Evolutionary conservation across 2,329 filamentous ascomycete genomes (phyloP), one percentile per base, ranked within the genome.

Genomic region (Sclerotinia glacialis): DNA sequence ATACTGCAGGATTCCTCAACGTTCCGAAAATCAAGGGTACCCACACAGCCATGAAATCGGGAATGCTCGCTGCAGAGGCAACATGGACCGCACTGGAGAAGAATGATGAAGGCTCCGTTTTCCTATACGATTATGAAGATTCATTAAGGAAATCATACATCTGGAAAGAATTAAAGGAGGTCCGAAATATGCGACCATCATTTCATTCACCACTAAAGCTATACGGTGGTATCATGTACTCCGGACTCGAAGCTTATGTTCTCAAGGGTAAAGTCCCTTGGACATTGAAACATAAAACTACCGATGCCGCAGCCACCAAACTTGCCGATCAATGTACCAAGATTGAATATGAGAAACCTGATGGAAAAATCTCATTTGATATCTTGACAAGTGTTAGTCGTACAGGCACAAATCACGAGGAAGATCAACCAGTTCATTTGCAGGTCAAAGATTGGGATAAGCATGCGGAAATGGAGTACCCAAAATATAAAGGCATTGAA

Each of bases 21-120:
- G 90, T 99, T 21, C 95, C 95, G 71, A 99, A 99, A 82, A 92
- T 99, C 79, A 99, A 99, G 81, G 95, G 95, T 67, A 97, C 94
- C 0, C 95, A 99, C 79, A 97, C 95, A 58, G 93, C 95, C 63
- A 98, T 99, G 92, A 92, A 93, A 76, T 96, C 92, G 1, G 95
- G 94, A 69, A 98, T 99, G 90, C 83, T 99, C 61, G 95, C 95
- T 7, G 95, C 94, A 52, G 92, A 98, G 79, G 91, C 95, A 40
- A 87, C 94, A 3, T 98, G 88, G 83, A 83, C 84, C 34, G 95
- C 95, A 2, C 82, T 99, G 34, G 80, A 76, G 58, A 81, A 77
- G 69, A 75, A 76, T 7, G 83, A 87, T 70, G 80, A 83, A 14
- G 89, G 88, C 59, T 89, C 91, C 5, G 85, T 98, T 50, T 98